Conservation (phyloP, 805 yeast species). For the Ogataea methylovora region DNA sequence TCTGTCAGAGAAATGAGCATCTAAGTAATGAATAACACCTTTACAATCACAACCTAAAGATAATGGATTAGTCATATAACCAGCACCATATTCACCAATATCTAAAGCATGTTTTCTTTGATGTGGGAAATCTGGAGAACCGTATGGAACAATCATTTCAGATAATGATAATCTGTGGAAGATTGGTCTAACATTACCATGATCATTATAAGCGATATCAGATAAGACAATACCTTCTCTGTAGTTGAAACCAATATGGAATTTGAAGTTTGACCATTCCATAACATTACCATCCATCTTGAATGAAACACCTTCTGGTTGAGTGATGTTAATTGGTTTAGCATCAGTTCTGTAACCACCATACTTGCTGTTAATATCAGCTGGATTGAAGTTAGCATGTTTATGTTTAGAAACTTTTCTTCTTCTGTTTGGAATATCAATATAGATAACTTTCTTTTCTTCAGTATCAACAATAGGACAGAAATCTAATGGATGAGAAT, state of each 20-base stretch:
- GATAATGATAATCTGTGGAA: conserved; percentile 73
- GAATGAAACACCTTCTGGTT: conserved; percentile 80
- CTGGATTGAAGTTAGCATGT: conserved; percentile 65
- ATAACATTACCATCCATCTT: conserved; percentile 60
- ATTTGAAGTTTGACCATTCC: conserved; percentile 70
- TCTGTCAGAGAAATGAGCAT: conserved; percentile 66
- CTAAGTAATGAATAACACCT: conserved; percentile 77
- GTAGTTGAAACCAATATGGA: conserved; percentile 80
- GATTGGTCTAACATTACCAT: conserved; percentile 63
- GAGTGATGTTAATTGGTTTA: conserved; percentile 64
- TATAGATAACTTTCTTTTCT: conserved; percentile 57
- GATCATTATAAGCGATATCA: conserved; percentile 69
- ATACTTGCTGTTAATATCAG: conserved; percentile 50
- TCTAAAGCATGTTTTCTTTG: conserved; percentile 84
- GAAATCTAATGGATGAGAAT: conserved; percentile 70
- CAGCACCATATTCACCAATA: conserved; percentile 85
- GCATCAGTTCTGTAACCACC: conserved; percentile 59
- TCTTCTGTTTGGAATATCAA: conserved; percentile 71
- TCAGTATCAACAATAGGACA: conserved; percentile 78
- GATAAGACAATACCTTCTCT: conserved; percentile 78
- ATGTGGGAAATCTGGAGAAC: conserved; percentile 72
- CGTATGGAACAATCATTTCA: conserved; percentile 85
- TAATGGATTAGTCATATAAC: conserved; percentile 75
- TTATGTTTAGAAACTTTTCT: conserved; percentile 61
- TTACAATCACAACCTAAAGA: conserved; percentile 80